Evolutionary conservation across 2,329 filamentous ascomycete species (phyloP), one percentile per base, ranked within the genome.

Genomic region (Fusarium longipes): DNA sequence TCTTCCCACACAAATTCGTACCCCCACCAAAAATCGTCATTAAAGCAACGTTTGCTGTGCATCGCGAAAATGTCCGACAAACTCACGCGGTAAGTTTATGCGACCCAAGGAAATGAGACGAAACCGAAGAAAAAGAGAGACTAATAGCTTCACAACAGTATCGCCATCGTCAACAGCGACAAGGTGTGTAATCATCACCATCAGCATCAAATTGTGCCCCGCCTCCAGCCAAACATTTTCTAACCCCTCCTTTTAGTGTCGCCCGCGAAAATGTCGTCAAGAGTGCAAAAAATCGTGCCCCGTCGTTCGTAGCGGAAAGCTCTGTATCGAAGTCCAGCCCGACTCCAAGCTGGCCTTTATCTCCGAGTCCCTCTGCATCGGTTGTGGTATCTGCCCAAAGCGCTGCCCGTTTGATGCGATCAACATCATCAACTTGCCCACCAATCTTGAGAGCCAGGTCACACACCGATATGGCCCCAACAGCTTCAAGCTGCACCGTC

Each of bases 361-460:
- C 76, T 98, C 95, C 70, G 96, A 99, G 81, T 89, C 89, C 68
- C 89, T 97, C 66, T 97, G 95, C 80, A 97, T 98, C 76, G 96
- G 96, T 81, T 99, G 96, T 78, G 96, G 96, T 90, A 99, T 99
- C 83, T 99, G 96, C 81, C 93, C 95, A 42, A 99, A 99, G 86
- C 98, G 98, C 82, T 99, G 96, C 81, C 96, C 96, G 17, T 99
- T 99, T 82, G 91, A 94, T 77, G 96, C 96, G 75, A 99, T 99
- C 82, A 96, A 95, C 80, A 99, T 99, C 81, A 99, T 99, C 93
- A 99, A 99, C 85, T 84, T 99, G 86, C 96, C 96, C 73, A 99
- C 96, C 79, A 99, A 99, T 83, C 91, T 99, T 81, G 96, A 99
- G 82, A 96, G 91, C 71, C 92, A 98, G 80, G 93, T 99, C 77